Percentiles rank a stretch among this genome's conserved stretches.
phyloP scores from a whole-genome alignment of 257 asterid species.

The Ilex asprella region DNA sequence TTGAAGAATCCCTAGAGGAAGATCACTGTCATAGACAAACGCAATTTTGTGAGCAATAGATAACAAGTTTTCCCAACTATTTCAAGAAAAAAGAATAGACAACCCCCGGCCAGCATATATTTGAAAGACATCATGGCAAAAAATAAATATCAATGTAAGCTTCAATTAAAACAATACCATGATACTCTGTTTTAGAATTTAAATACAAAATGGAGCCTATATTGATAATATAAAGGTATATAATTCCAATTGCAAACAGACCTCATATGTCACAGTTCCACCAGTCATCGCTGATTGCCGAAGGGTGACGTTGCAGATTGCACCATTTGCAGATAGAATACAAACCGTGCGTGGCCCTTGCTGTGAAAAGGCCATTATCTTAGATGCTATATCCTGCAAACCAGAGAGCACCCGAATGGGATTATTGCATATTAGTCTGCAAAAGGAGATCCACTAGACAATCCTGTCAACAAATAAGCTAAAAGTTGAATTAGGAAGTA shows the following conservation, averaged over 20 bases:
- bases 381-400: neutral
- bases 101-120: too few relatives aligned
- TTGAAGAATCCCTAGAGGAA: too few relatives aligned
- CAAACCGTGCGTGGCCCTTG: neutral
- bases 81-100: too few relatives aligned
- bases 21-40: too few relatives aligned
- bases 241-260: neutral
- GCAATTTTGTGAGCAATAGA: too few relatives aligned
- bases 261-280: neutral
- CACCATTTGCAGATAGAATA: conserved; percentile 1
- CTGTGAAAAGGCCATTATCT: neutral
- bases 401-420: conserved; percentile 2
- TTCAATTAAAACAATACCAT: too few relatives aligned
- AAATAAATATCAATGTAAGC: too few relatives aligned
- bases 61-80: too few relatives aligned
- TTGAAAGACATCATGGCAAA: too few relatives aligned
- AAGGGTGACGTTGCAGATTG: neutral
- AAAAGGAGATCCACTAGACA: neutral
- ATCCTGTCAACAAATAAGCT: neutral
- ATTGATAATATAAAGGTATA: neutral
- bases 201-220: too few relatives aligned
- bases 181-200: too few relatives aligned
- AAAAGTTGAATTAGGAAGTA: too few relatives aligned
- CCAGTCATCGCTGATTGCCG: neutral
- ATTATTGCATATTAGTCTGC: neutral